Base-by-base conservation (phyloP, 140 eudicot genomes). In the Flaveria floridana region DNA sequence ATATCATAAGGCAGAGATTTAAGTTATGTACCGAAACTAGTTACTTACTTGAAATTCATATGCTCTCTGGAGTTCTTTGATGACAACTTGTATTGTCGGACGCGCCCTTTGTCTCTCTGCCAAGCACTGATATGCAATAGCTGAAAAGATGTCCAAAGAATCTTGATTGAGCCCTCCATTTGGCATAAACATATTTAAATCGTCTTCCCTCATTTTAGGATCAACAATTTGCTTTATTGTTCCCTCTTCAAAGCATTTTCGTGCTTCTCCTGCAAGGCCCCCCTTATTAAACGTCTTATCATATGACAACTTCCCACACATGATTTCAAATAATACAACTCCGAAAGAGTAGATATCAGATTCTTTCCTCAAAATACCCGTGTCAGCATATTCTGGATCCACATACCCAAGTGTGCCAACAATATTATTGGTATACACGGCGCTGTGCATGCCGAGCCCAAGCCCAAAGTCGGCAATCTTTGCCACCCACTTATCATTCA, bases 121-220 rank as follows among this genome's bases (percentile, higher is more conserved):
- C 69, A 63, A 13, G 13, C 69, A 63, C 6, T 30, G 0, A 63
- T 63, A 63, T 26, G 69, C 69, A 63, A 63, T 28, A 12, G 5
- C 10, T 10, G 65, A 58, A 21, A 20, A 58, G 65, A 34, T 63
- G 11, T 63, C 47, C 20, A 63, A 5, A 28, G 69, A 63, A 63
- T 63, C 47, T 34, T 63, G 69, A 63, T 15, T 30, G 47, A 63
- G 21, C 47, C 48, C 47, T 25, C 48, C 69, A 63, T 63, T 63
- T 63, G 28, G 20, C 46, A 63, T 28, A 63, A 2, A 28, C 2
- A 12, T 2, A 30, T 12, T 14, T 6, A 28, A 47, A 63, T 63
- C 21, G 28, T 63, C 46, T 63, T 28, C 2, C 11, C 13, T 63
- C 21, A 63, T 4, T 63, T 1, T 28, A 12, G 20, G 21, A 63